These are phyloP conservation scores for Paraglomus occultum DNA, from an alignment of 192 early-diverging fungal species.

Conservation along the genomic window DNA sequence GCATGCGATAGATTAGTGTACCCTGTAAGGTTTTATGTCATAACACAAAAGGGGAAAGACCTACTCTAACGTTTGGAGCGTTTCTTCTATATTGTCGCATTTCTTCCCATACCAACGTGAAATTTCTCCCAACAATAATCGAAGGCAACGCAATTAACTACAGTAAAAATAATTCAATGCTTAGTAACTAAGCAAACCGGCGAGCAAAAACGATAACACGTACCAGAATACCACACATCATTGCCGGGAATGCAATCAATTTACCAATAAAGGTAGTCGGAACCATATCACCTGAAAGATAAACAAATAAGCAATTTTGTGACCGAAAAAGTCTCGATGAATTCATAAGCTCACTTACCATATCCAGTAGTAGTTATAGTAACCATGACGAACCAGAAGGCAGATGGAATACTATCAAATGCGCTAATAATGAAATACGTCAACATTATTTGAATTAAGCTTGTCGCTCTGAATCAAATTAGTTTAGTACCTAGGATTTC, in stretches of 20 bases:
- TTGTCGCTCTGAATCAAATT: not conserved
- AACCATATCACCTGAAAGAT: conserved; percentile 66
- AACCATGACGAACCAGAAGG: conserved; percentile 75
- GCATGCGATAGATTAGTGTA: not conserved
- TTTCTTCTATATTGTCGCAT: conserved; percentile 50
- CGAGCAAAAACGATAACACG: not conserved
- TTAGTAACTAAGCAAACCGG: not conserved
- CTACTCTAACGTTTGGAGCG: conserved; percentile 31
- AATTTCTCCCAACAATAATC: conserved; percentile 81
- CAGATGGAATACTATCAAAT: conserved; percentile 78
- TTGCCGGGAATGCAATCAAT: conserved; percentile 75
- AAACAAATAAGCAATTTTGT: not conserved
- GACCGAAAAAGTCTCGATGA: not conserved
- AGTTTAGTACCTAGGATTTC: conserved; percentile 56
- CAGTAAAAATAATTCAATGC: not conserved
- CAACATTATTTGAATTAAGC: not conserved
- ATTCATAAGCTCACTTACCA: conserved; percentile 32
- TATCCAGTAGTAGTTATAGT: conserved; percentile 82
- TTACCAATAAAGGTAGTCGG: conserved; percentile 79
- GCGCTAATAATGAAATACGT: conserved; percentile 32
- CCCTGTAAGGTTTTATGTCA: not conserved
- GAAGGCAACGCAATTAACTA: conserved; percentile 77
- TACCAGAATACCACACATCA: conserved; percentile 77
- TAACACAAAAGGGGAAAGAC: not conserved
- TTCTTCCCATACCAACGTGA: conserved; percentile 79